Base-by-base conservation (phyloP, 2,329 filamentous ascomycete genomes). In the Trichoderma asperellum region DNA sequence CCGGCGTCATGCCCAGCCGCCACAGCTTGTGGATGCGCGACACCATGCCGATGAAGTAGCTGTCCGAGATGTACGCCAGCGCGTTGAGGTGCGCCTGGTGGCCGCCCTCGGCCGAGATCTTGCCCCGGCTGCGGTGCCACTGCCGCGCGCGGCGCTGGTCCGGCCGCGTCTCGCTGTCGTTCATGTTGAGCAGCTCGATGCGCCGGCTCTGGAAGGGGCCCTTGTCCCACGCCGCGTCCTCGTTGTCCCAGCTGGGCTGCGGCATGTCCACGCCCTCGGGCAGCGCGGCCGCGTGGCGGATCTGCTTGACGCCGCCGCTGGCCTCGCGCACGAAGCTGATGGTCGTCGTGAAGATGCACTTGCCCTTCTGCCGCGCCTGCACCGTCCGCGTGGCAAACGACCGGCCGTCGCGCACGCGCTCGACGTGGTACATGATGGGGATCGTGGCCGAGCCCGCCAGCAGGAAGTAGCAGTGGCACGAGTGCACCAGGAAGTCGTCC, bases 391-490 rank as follows among this genome's bases (percentile, higher is more conserved):
- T 98, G 67, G 93, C 91, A 79, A 94, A 99, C 63, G 91, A 94
- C 70, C 91, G 89, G 10, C 96, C 96, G 77, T 97, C 93, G 68
- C 96, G 91, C 59, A 99, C 93, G 64, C 92, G 88, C 83, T 98
- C 96, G 58, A 99, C 96, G 78, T 97, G 93, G 83, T 97, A 98
- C 71, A 97, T 86, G 73, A 98, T 92, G 37, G 96, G 95, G 21
- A 96, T 91, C 70, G 91, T 88, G 14, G 89, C 86, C 76, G 95
- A 92, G 34, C 96, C 96, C 5, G 95, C 94, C 2, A 98, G 89
- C 40, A 99, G 90, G 80, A 99, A 99, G 84, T 98, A 99, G 87
- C 96, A 98, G 86, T 99, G 96, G 92, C 97, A 97, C 77, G 91
- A 95, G 84, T 99, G 96, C 61, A 96, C 89, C 70, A 90, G 87